These are phyloP conservation scores for Ceratocystis smalleyi DNA, from an alignment of 2,329 filamentous ascomycete genomes.

Conservation along the genomic window DNA sequence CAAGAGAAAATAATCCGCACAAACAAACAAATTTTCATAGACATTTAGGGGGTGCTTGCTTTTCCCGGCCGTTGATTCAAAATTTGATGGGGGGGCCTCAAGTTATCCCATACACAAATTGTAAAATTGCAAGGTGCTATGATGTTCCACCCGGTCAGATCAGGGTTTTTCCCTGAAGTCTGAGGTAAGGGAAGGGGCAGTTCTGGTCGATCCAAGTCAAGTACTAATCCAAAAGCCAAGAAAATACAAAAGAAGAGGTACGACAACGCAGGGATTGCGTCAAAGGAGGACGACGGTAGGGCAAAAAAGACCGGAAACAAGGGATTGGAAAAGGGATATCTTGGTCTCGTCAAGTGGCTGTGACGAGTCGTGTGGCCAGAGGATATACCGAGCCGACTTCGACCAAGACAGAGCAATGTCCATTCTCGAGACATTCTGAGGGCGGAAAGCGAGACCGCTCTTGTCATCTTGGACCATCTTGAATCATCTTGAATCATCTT, in stretches of 20 bases:
- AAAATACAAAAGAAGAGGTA: not conserved
- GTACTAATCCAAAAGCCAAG: not conserved
- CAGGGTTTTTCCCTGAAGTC: not conserved
- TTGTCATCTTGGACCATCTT: not conserved
- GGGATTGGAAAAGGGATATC: not conserved
- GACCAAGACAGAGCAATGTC: not conserved
- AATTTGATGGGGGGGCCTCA: not conserved
- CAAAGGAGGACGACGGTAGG: not conserved
- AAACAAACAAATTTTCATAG: not conserved
- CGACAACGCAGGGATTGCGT: not conserved
- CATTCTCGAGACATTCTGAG: not conserved
- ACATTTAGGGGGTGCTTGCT: not conserved
- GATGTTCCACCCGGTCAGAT: not conserved
- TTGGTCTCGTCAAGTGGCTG: not conserved
- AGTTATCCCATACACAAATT: not conserved
- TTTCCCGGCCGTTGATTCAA: not conserved
- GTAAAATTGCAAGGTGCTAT: slow-evolving; percentile 1
- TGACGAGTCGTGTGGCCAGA: not conserved
- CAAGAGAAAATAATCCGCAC: too few species aligned
- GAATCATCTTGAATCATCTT: not conserved
- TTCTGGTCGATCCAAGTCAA: not conserved
- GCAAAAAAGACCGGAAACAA: not conserved
- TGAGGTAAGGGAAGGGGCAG: not conserved
- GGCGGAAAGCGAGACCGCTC: not conserved
- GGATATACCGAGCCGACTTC: not conserved